These are phyloP conservation scores for Xylaria multiplex DNA, from an alignment of 2,329 filamentous ascomycete genomes.

Conservation along the genomic window DNA sequence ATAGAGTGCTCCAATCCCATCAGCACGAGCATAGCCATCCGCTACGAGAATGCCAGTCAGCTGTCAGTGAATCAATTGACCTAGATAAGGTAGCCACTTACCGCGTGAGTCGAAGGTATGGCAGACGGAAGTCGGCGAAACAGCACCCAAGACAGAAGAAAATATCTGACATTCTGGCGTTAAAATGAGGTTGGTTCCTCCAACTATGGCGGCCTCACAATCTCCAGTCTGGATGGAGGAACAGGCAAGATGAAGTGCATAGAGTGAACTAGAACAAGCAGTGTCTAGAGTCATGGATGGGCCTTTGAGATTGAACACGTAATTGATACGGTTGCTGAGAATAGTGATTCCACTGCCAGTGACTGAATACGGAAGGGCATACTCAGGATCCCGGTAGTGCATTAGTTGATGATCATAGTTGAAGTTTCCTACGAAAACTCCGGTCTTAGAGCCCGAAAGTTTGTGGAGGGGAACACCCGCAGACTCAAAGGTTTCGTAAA, in stretches of 20 bases:
- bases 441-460: constrained; percentile 39
- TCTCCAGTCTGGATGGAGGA: constrained; percentile 32
- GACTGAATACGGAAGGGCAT: constrained; percentile 27
- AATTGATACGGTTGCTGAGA: constrained; percentile 42
- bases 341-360: constrained; percentile 33
- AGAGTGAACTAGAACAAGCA: constrained; percentile 50
- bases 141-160: constrained; percentile 36
- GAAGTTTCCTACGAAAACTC: constrained; percentile 46
- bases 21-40: constrained; percentile 40
- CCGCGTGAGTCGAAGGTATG: constrained; percentile 35
- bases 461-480: constrained; percentile 23
- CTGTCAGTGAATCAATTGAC: not conserved
- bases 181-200: constrained; percentile 44
- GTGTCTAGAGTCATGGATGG: constrained; percentile 52
- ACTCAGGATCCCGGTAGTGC: constrained; percentile 37
- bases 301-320: constrained; percentile 47
- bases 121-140: constrained; percentile 29
- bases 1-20: constrained; percentile 28
- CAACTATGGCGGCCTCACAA: constrained; percentile 44
- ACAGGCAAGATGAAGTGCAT: constrained; percentile 44
- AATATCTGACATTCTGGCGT: constrained; percentile 38
- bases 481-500: constrained; percentile 22
- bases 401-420: constrained; percentile 41
- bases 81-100: not conserved
- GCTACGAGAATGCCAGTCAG: constrained; percentile 16